Base-by-base conservation (phyloP, 2,329 filamentous ascomycete species). In the Exserohilum rostratum region DNA sequence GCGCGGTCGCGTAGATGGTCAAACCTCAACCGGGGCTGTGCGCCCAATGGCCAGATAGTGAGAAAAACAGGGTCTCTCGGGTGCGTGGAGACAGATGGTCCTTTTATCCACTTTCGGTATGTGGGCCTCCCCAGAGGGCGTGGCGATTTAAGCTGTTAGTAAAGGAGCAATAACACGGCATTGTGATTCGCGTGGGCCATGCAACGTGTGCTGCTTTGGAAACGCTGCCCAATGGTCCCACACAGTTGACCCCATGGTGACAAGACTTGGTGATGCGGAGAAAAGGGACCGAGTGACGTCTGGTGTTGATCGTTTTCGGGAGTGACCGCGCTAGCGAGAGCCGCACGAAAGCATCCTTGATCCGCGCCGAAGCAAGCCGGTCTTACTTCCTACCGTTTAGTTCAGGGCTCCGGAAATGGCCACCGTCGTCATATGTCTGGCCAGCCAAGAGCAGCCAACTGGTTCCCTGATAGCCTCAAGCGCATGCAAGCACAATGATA, bases 321-420 rank as follows among this genome's bases (percentile, higher is more conserved):
- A 61, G 58, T 47, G 55, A 58, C 52, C 53, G 58, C 57, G 54
- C 63, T 64, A 66, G 35, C 33, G 37, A 55, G 57, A 65, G 60
- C 61, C 59, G 58, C 61, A 66, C 47, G 30, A 53, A 39, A 52
- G 50, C 45, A 42, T 58, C 34, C 53, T 51, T 51, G 43, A 54
- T 50, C 46, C 40, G 34, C 52, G 60, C 49, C 43, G 48, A 46
- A 44, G 33, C 29, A 57, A 33, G 29, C 53, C 47, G 53, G 43
- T 35, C 17, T 55, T 25, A 7, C 4, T n/a, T 7, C 22, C 7
- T 25, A 7, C 22, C 4, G 22, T 25, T 25, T 25, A 25, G 7
- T 25, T 25, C 7, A 22, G 30, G 27, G 33, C 48, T 18, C 29
- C 37, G 17, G 40, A 45, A 33, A 45, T 50, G 39, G 49, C 44